Percentiles rank a stretch among this genome's conserved stretches.
These are phyloP conservation scores for Apiotrichum domesticum DNA, from an alignment of 1,284 basidiomycete species.

Conservation along the genomic window DNA sequence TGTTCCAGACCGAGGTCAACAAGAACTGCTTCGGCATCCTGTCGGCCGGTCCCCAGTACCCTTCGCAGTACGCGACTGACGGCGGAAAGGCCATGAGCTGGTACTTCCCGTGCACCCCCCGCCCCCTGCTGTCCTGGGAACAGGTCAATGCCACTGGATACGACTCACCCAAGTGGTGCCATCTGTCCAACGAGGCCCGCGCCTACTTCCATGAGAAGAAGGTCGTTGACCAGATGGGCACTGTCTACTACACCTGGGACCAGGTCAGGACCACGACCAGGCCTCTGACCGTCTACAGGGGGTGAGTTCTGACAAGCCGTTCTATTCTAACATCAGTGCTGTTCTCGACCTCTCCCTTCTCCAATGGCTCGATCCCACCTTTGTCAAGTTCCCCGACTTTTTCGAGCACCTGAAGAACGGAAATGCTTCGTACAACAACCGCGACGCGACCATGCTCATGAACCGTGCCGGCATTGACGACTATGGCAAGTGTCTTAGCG, in stretches of 20 bases:
- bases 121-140: conserved; percentile 63
- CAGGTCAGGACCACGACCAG: conserved; percentile 63
- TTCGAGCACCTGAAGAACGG: conserved; percentile 70
- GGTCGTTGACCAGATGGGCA: conserved; percentile 53
- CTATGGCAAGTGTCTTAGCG: conserved; percentile 75
- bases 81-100: conserved; percentile 57
- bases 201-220: conserved; percentile 44
- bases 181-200: conserved; percentile 58
- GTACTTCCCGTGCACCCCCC: conserved; percentile 95
- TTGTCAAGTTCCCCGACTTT: conserved; percentile 72
- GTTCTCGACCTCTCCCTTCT: conserved; percentile 83
- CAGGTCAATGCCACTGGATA: conserved; percentile 65
- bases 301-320: conserved; percentile 48
- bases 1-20: conserved; percentile 89
- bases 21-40: conserved; percentile 72
- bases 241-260: conserved; percentile 91
- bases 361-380: conserved; percentile 68
- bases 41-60: conserved; percentile 57
- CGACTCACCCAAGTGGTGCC: conserved; percentile 62
- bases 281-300: conserved; percentile 86
- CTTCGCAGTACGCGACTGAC: conserved; percentile 52
- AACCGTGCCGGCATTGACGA: conserved; percentile 56
- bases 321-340: conserved; percentile 50
- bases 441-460: conserved; percentile 82
- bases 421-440: conserved; percentile 69